Percentiles rank a stretch among this genome's conserved stretches.
phyloP scores from a whole-genome alignment of 306 rosid genomes.

The Trifolium pratense region DNA sequence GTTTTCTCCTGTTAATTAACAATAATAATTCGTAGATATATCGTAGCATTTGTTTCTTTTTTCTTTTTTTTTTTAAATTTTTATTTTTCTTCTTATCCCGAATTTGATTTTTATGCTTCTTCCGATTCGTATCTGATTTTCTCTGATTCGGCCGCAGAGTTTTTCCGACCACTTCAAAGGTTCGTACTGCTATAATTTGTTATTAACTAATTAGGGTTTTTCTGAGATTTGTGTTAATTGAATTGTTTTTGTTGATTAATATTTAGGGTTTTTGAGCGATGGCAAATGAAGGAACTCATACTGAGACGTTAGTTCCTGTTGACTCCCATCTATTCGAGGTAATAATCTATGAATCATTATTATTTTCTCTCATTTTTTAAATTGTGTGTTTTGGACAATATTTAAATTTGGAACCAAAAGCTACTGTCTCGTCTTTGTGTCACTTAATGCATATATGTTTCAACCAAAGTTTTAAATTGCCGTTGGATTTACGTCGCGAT shows the following conservation, averaged over 20 bases:
- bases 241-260: constrained; percentile 23
- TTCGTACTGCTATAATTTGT: constrained; percentile 42
- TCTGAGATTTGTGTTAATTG: constrained; percentile 31
- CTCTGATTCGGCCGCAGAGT: constrained; percentile 28
- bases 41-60: constrained; percentile 43
- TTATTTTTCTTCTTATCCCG: constrained; percentile 43
- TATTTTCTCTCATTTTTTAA: neutral
- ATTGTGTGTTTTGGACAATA: neutral
- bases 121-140: constrained; percentile 42
- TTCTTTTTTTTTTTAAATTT: constrained; percentile 32
- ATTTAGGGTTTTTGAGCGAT: constrained; percentile 56
- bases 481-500: neutral
- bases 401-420: constrained; percentile 21
- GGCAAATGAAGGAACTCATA: constrained; percentile 80
- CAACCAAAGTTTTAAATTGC: neutral
- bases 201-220: constrained; percentile 65
- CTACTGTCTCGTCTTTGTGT: constrained; percentile 28
- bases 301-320: constrained; percentile 68
- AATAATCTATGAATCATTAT: neutral
- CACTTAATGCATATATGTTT: neutral
- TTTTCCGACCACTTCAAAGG: constrained; percentile 48
- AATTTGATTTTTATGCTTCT: constrained; percentile 47
- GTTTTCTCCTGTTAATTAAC: constrained; percentile 35
- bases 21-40: constrained; percentile 31
- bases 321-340: constrained; percentile 74